Evolutionary conservation across 2,329 filamentous ascomycete genomes (phyloP), one percentile per base, ranked within the genome.

Genomic region (Ophiostoma quercus): DNA sequence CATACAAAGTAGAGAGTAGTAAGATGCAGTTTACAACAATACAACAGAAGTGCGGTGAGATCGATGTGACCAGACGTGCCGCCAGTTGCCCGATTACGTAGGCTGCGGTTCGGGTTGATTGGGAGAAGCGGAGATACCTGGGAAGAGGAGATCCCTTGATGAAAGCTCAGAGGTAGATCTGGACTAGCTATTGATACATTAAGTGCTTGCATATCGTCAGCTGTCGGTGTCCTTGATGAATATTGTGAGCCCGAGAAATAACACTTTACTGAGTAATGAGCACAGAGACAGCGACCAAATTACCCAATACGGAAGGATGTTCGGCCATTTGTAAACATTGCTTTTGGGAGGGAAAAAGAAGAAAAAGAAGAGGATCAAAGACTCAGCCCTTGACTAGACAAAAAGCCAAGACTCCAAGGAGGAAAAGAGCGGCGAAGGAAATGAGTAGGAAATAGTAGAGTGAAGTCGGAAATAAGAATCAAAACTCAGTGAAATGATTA

Each of bases 341-440:
- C 29, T 47, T n/a, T 6, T 47, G 14, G 7, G 7, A 34, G 34
- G 8, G 34, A 8, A 34, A 6, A 5, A 34, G 34, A 34, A 29
- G 25, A 29, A 29, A 29, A 29, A 29, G 25, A 39, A 12, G 32
- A 25, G 11, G n/a, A 41, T 14, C 39, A 25, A 25, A 12, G n/a
- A 32, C 57, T 68, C 19, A 34, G n/a, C 29, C 57, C 47, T 41
- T 65, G 19, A 16, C 39, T 41, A 68, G 66, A 11, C 32, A 60
- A 14, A 34, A 63, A 47, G 69, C 69, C 67, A 70, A 70, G 67
- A 63, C 37, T n/a, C 60, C 32, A 66, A 66, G 60, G 43, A 57
- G 69, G 66, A 25, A 68, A 70, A 34, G 69, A 70, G 67, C 60
- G 37, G 65, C 68, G 14, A 51, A 65, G 65, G 68, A 62, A 51